phyloP scores from a whole-genome alignment of 768 basidiomycete genomes.

The Trametes cinnabarina region DNA sequence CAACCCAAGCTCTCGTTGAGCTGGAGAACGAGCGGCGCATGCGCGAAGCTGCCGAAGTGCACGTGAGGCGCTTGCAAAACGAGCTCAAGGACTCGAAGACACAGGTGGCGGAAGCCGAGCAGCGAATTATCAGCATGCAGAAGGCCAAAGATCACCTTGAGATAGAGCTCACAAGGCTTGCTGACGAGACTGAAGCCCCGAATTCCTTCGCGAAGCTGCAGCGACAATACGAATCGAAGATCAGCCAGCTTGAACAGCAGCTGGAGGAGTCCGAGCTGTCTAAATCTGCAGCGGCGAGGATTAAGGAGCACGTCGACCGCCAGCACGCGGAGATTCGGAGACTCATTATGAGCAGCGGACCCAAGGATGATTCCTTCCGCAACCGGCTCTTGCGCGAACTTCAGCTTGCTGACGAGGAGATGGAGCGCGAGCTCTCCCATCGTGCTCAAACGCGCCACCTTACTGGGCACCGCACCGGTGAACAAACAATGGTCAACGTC shows the following conservation, averaged over 20 bases:
- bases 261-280: conserved; percentile 56
- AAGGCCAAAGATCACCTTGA: conserved; percentile 67
- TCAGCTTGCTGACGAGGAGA: conserved; percentile 55
- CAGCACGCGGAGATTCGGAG: conserved; percentile 73
- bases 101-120: conserved; percentile 54
- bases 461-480: conserved; percentile 22
- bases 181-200: conserved; percentile 53
- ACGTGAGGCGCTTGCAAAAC: conserved; percentile 55
- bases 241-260: conserved; percentile 60
- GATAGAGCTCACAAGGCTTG: conserved; percentile 62
- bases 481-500: conserved; percentile 36
- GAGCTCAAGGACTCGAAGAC: conserved; percentile 56
- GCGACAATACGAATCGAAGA: conserved; percentile 61
- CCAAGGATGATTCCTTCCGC: conserved; percentile 62
- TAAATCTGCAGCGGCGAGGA: conserved; percentile 48
- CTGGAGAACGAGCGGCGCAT: conserved; percentile 66
- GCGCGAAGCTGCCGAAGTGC: conserved; percentile 64
- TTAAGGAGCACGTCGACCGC: conserved; percentile 60
- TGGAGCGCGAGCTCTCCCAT: conserved; percentile 49
- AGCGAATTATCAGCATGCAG: conserved; percentile 52
- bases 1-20: conserved; percentile 51
- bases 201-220: conserved; percentile 58
- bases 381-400: conserved; percentile 61
- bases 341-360: conserved; percentile 55
- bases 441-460: conserved; percentile 30